Evolutionary conservation across 179 eudicot genomes (phyloP).

Genomic region (Vitellaria paradoxa): DNA sequence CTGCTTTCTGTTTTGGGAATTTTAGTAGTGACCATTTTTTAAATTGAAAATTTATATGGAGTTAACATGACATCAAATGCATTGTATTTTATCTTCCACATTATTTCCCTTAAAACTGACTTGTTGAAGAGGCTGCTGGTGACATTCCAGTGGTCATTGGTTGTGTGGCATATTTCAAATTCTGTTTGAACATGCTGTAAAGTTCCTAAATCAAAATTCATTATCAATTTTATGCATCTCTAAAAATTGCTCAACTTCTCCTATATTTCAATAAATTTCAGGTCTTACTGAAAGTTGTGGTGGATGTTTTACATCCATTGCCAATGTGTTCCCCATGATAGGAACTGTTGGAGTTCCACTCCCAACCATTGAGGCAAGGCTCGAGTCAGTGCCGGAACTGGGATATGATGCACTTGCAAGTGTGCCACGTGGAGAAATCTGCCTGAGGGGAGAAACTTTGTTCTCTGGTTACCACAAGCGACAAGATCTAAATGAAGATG

Average conservation of each 20-base stretch:
- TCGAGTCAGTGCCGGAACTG: slow-evolving; percentile 95
- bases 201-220: neutral
- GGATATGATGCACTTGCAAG: slow-evolving; percentile 77
- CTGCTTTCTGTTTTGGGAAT: neutral
- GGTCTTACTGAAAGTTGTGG: slow-evolving; percentile 97
- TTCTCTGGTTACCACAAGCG: slow-evolving; percentile 95
- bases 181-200: neutral
- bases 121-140: too few species aligned
- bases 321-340: slow-evolving; percentile 69
- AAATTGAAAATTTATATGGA: slow-evolving; percentile 1
- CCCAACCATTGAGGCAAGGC: slow-evolving; percentile 83
- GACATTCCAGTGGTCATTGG: too few species aligned
- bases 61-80: neutral
- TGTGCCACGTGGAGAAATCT: slow-evolving; percentile 90
- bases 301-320: slow-evolving; percentile 81
- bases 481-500: slow-evolving; percentile 64
- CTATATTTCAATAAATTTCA: slow-evolving; percentile 17
- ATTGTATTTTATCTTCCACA: too few species aligned
- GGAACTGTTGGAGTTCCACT: slow-evolving; percentile 95
- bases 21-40: neutral
- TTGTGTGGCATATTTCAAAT: too few species aligned
- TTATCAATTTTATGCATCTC: neutral
- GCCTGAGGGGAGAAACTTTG: slow-evolving; percentile 80
- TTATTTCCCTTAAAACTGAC: too few species aligned
- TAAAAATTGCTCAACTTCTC: neutral